These are phyloP conservation scores for Lipomyces starkeyi DNA, from an alignment of 805 yeast genomes.

Conservation along the genomic window DNA sequence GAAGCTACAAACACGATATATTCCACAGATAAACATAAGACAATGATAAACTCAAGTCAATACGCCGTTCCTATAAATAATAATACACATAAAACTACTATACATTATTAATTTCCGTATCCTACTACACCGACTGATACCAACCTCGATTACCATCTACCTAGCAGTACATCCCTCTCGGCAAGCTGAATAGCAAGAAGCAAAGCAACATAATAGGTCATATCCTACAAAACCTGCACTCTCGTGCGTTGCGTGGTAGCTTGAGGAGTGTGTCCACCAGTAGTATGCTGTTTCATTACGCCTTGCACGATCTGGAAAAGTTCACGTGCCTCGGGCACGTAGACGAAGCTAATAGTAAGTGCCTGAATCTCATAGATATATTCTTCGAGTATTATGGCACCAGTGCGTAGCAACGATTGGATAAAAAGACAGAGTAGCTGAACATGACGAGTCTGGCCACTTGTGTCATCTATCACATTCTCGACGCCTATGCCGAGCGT, in stretches of 20 bases:
- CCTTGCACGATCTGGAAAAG: slow-evolving; percentile 28
- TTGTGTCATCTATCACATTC: not conserved
- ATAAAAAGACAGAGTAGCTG: slow-evolving; percentile 33
- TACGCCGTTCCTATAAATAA: not conserved
- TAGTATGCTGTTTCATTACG: slow-evolving; percentile 13
- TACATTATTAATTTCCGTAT: not conserved
- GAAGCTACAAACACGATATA: too few species aligned
- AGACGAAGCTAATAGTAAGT: slow-evolving; percentile 28
- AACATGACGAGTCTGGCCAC: slow-evolving; percentile 25
- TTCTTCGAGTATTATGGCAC: slow-evolving; percentile 26
- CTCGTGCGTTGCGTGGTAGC: not conserved
- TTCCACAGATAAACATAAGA: not conserved
- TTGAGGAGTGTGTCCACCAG: not conserved
- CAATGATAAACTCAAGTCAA: not conserved
- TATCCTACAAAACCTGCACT: not conserved
- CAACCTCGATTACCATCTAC: not conserved
- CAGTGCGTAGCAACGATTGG: slow-evolving; percentile 30
- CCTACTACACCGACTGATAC: not conserved
- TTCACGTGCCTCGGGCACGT: slow-evolving; percentile 32
- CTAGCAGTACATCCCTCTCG: not conserved
- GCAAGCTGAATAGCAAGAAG: not conserved
- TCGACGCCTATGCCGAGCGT: not conserved
- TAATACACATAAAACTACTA: not conserved
- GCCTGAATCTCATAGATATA: slow-evolving; percentile 33
- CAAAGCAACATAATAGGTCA: not conserved